phyloP scores from a whole-genome alignment of 2,329 filamentous ascomycete species.

The Spiromastix sp. region DNA sequence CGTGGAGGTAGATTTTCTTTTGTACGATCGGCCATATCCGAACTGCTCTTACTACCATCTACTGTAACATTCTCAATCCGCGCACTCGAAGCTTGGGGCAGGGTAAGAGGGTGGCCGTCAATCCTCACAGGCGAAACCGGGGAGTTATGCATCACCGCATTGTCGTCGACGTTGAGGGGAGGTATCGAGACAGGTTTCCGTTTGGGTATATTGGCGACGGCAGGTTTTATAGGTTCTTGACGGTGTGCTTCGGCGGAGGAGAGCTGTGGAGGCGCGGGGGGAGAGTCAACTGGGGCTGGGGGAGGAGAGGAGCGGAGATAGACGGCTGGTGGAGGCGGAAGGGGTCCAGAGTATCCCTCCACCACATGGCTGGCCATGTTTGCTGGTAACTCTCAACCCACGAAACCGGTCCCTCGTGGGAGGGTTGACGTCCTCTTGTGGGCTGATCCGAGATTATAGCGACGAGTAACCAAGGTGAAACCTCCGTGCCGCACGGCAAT shows the following conservation, averaged over 20 bases:
- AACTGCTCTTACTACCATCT: neutral
- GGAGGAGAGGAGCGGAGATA: constrained; percentile 31
- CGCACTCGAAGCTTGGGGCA: constrained; percentile 20
- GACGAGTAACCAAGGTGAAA: no score
- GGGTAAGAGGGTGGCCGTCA: constrained; percentile 15
- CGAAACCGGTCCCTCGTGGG: no score
- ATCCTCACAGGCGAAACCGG: constrained; percentile 26
- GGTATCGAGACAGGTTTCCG: constrained; percentile 19
- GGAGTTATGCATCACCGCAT: constrained; percentile 19
- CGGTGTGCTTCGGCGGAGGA: constrained; percentile 17
- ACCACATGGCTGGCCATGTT: neutral
- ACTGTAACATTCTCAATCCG: constrained; percentile 18
- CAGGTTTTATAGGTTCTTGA: constrained; percentile 11
- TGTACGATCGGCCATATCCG: constrained; percentile 13
- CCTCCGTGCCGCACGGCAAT: no score
- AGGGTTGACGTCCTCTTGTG: no score
- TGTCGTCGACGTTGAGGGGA: constrained; percentile 13
- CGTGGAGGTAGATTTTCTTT: constrained; percentile 14
- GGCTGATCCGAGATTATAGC: no score
- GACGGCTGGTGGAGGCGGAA: constrained; percentile 32
- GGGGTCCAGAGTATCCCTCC: constrained; percentile 10
- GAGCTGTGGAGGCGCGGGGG: constrained; percentile 13
- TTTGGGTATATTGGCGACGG: constrained; percentile 8
- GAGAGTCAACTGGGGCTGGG: constrained; percentile 13
- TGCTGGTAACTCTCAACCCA: no score